Conservation (phyloP, 805 yeast genomes). For the Saccharomyces jurei region DNA sequence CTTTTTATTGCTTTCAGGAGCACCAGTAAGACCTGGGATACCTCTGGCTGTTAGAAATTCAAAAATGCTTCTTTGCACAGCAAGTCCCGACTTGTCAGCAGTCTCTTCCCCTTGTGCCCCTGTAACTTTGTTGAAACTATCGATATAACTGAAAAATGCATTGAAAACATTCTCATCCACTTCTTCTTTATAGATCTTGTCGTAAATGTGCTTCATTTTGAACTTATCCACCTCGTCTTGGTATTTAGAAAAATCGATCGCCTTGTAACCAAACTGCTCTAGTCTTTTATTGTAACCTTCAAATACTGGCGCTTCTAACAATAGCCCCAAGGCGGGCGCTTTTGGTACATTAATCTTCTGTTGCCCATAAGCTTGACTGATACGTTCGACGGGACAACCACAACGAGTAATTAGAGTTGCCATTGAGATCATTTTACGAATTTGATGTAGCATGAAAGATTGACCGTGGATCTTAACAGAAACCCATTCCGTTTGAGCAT, state of each 20-base stretch:
- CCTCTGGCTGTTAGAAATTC: slow-evolving; percentile 38
- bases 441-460: slow-evolving; percentile 96
- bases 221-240: slow-evolving; percentile 70
- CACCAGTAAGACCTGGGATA: slow-evolving; percentile 20
- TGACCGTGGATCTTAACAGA: slow-evolving; percentile 96
- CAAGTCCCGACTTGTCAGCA: slow-evolving; percentile 23
- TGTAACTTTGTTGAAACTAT: slow-evolving; percentile 51
- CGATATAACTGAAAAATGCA: slow-evolving; percentile 87
- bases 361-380: slow-evolving; percentile 66
- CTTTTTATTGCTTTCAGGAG: not conserved
- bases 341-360: slow-evolving; percentile 84
- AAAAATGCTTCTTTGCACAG: slow-evolving; percentile 30
- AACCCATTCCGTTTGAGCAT: slow-evolving; percentile 90
- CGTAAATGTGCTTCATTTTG: slow-evolving; percentile 83
- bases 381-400: slow-evolving; percentile 72
- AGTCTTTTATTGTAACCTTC: slow-evolving; percentile 72
- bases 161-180: slow-evolving; percentile 78
- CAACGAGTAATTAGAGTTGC: slow-evolving; percentile 79
- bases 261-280: slow-evolving; percentile 67
- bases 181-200: slow-evolving; percentile 87
- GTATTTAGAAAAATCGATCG: slow-evolving; percentile 59
- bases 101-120: slow-evolving; percentile 43
- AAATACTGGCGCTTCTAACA: slow-evolving; percentile 87
- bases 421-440: slow-evolving; percentile 96
- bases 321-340: slow-evolving; percentile 91